These are phyloP conservation scores for Setaria viridis DNA, from an alignment of 202 grass and related monocot species.

Conservation along the genomic window DNA sequence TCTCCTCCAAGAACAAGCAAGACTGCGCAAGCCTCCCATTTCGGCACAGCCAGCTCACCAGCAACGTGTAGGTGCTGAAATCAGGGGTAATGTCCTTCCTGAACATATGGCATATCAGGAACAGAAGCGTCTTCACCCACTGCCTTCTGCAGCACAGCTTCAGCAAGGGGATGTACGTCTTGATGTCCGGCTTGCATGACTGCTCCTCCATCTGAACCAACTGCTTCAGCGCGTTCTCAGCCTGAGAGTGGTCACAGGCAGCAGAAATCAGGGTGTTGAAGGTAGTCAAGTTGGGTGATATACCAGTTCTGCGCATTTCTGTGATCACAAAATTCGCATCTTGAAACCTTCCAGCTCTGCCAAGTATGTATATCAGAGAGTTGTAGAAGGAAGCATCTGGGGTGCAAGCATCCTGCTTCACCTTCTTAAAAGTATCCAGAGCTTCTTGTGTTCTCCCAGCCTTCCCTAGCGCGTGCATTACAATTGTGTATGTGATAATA, in stretches of 20 bases:
- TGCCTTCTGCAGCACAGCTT: conserved; percentile 76
- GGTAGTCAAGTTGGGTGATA: conserved; percentile 58
- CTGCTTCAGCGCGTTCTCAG: conserved; percentile 67
- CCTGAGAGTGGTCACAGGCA: conserved; percentile 63
- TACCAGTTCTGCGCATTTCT: conserved; percentile 61
- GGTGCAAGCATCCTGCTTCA: conserved; percentile 62
- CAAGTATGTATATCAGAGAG: conserved; percentile 82
- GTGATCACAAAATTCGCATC: conserved; percentile 62
- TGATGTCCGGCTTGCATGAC: conserved; percentile 63
- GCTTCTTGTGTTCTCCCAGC: conserved; percentile 70
- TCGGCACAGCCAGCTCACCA: conserved; percentile 67
- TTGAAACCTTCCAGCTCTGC: conserved; percentile 59
- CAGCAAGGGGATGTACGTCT: conserved; percentile 69
- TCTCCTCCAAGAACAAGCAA: conserved; percentile 82
- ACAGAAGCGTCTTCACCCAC: conserved; percentile 68
- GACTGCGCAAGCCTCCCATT: conserved; percentile 67
- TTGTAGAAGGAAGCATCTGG: conserved; percentile 83
- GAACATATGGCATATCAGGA: conserved; percentile 80
- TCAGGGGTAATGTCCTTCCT: conserved; percentile 75
- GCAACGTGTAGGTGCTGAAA: conserved; percentile 69
- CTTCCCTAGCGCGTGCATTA: conserved; percentile 81
- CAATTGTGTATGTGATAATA: conserved; percentile 83
- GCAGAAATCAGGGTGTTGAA: conserved; percentile 86
- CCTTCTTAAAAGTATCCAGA: conserved; percentile 62
- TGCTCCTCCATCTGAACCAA: conserved; percentile 74